Conservation (phyloP, 1,139 yeast species). For the Candida sp. region DNA sequence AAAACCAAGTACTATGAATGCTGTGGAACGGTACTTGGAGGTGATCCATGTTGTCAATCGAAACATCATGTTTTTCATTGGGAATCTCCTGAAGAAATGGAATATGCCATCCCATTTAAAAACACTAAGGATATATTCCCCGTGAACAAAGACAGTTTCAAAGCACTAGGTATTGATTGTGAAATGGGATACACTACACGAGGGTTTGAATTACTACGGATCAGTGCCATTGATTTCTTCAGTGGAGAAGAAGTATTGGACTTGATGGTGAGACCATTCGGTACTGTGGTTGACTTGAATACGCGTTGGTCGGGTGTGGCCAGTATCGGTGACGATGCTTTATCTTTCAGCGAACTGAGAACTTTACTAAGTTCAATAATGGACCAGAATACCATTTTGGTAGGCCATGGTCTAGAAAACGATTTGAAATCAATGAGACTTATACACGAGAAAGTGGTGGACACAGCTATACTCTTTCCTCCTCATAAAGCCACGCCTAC, state of each 20-base stretch:
- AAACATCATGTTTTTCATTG: slow-evolving; percentile 72
- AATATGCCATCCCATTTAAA: slow-evolving; percentile 51
- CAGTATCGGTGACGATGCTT: slow-evolving; percentile 49
- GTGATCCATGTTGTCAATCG: slow-evolving; percentile 53
- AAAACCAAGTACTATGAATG: slow-evolving; percentile 54
- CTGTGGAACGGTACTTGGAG: slow-evolving; percentile 56
- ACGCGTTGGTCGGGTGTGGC: slow-evolving; percentile 85
- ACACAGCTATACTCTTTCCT: slow-evolving; percentile 81
- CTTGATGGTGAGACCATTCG: slow-evolving; percentile 70
- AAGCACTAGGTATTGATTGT: slow-evolving; percentile 86
- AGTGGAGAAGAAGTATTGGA: slow-evolving; percentile 65
- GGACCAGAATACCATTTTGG: slow-evolving; percentile 64
- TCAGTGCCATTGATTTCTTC: slow-evolving; percentile 79
- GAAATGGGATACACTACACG: slow-evolving; percentile 92
- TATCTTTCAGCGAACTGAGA: slow-evolving; percentile 59
- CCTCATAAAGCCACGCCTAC: slow-evolving; percentile 54
- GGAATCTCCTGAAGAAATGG: slow-evolving; percentile 51
- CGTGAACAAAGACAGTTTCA: slow-evolving; percentile 18
- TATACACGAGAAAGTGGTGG: slow-evolving; percentile 70
- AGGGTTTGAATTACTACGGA: slow-evolving; percentile 84
- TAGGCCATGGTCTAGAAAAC: slow-evolving; percentile 95
- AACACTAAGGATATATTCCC: slow-evolving; percentile 24
- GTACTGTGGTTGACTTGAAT: slow-evolving; percentile 76
- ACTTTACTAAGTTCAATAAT: slow-evolving; percentile 47
- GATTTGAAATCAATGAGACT: slow-evolving; percentile 82